Evolutionary conservation across 148 eudicot genomes (phyloP), one percentile per base, ranked within the genome.

Genomic region (Pouteria glomerata): DNA sequence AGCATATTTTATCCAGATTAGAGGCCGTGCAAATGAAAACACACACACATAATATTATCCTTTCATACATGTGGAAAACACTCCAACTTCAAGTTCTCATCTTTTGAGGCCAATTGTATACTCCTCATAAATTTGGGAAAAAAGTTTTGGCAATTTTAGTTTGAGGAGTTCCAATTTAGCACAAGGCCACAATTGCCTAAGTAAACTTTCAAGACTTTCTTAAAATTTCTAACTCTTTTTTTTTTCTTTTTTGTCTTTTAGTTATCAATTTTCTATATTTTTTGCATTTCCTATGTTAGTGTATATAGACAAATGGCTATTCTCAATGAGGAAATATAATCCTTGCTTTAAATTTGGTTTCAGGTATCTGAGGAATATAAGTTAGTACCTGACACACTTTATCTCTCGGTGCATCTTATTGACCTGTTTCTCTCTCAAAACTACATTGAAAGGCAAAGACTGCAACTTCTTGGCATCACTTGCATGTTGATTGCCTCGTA

Each of bases 401-500:
- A 90, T 72, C 87, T 90, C 59, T 87, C 96, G 19, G 87, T 90
- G 68, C 82, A 79, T 77, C 83, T 90, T 70, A 85, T 93, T 70
- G 98, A 93, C 65, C 78, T 88, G 64, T 93, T 81, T 84, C 87
- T 93, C 29, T 90, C 98, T 65, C 73, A 82, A 70, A 79, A 81
- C 75, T 85, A 84, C 79, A 80, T 93, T 31, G 93, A 87, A 78
- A 87, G 91, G 79, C 90, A 88, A 83, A 85, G 73, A 68, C 79
- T 90, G 64, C 98, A 93, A 78, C 85, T 93, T 56, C 88, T 90
- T 66, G 96, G 98, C 73, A 89, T 93, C 57, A 87, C 92, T 50
- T 87, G 94, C 86, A 93, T 93, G 96, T 73, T 93, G 56, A 86
- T 93, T 81, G 90, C 96, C 75, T 89, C 97, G 97, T 92, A 87